Evolutionary conservation across 2,329 filamentous ascomycete species (phyloP), one percentile per base, ranked within the genome.

Genomic region (Aspergillus hortae): DNA sequence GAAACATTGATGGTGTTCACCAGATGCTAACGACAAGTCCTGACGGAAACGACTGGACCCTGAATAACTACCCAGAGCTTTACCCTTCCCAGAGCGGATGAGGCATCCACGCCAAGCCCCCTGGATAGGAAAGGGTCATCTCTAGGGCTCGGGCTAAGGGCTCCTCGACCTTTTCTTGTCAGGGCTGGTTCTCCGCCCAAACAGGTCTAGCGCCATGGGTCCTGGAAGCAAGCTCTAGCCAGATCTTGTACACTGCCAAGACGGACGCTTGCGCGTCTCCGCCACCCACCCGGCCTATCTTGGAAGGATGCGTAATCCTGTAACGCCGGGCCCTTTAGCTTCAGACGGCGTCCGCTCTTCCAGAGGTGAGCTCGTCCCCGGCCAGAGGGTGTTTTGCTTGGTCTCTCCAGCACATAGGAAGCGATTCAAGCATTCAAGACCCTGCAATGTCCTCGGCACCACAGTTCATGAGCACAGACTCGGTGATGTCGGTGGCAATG

Each of bases 191-290:
- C 47, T 51, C 40, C 40, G 11, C 49, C 49, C 46, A 44, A 62
- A 57, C 11, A 4, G 52, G 63, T 46, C 49, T 67, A 67, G 61
- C n/a, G 52, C 6, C 6, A 50, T 65, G 62, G 65, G 47, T 40
- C 49, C 12, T 7, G 33, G 44, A 49, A 57, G 53, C 50, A 52
- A 52, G 56, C 60, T 61, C 63, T 67, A 59, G 62, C 60, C 64
- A 60, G 60, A 67, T 67, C 64, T 57, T 55, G 56, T 53, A 33
- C 56, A 50, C 48, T 61, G 67, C 67, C 68, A 70, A 70, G 68
- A 66, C 63, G 65, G 63, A 66, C 60, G 67, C 67, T 70, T 70
- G 67, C 67, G 67, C 67, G 67, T 69, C 67, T 69, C 66, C 67
- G 63, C 59, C 63, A 60, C 55, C 38, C 51, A 52, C 43, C 14